Conservation (phyloP, 164 flowering plant genomes). For the Aristolochia contorta region DNA sequence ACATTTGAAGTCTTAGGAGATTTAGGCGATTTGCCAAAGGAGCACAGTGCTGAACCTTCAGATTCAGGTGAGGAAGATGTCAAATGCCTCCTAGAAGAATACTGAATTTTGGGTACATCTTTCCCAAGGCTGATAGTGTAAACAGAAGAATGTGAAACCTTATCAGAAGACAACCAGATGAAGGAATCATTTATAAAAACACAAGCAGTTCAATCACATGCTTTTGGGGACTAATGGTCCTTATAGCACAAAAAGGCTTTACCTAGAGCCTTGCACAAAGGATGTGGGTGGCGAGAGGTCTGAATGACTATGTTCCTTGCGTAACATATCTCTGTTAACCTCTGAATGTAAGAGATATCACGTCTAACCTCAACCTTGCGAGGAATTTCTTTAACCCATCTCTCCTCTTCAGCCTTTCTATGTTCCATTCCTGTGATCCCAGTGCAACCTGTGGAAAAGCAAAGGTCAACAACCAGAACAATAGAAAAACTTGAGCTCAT, state of each 20-base stretch:
- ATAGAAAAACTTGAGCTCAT: too few species aligned
- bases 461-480: too few species aligned
- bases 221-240: too few species aligned
- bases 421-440: conserved; percentile 11
- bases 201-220: too few species aligned
- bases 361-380: conserved; percentile 13
- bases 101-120: conserved; percentile 20
- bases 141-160: not conserved
- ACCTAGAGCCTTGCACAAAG: conserved; percentile 18
- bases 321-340: conserved; percentile 7
- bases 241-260: not conserved
- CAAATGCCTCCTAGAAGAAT: conserved; percentile 20
- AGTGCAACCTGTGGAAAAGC: conserved; percentile 3
- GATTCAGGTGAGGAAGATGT: conserved; percentile 36
- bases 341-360: conserved; percentile 11
- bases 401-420: conserved; percentile 18
- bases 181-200: not conserved
- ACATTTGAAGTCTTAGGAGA: conserved; percentile 17
- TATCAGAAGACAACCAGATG: not conserved
- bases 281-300: conserved; percentile 39
- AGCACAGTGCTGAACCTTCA: conserved; percentile 17
- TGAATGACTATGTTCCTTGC: conserved; percentile 19
- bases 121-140: conserved; percentile 19
- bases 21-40: conserved; percentile 17
- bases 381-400: conserved; percentile 11